phyloP scores from a whole-genome alignment of 2,329 filamentous ascomycete genomes.

The Hypoxylon rubiginosum region DNA sequence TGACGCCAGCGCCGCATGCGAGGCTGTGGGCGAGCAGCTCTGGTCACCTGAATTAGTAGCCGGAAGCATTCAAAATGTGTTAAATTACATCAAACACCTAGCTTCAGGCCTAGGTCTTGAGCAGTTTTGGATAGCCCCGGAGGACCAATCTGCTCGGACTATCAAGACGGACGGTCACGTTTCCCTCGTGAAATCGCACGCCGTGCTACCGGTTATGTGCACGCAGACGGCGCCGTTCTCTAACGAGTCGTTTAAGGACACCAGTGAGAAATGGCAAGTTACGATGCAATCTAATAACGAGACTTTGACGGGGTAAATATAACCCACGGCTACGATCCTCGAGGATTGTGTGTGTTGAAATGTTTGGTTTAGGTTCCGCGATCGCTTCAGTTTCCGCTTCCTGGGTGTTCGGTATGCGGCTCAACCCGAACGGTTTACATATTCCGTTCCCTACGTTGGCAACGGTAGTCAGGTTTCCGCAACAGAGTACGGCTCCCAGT shows the following conservation, averaged over 20 bases:
- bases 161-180: conserved; percentile 50
- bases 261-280: conserved; percentile 54
- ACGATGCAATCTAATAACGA: conserved; percentile 57
- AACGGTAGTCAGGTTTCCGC: conserved; percentile 53
- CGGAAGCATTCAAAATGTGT: conserved; percentile 49
- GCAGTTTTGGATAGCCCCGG: conserved; percentile 55
- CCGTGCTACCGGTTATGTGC: conserved; percentile 56
- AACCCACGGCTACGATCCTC: not conserved
- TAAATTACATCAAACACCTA: conserved; percentile 57
- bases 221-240: conserved; percentile 60
- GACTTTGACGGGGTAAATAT: conserved; percentile 52
- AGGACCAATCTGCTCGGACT: conserved; percentile 39
- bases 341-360: conserved; percentile 1
- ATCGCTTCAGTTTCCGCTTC: conserved; percentile 60
- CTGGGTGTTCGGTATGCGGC: conserved; percentile 63
- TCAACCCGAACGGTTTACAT: conserved; percentile 60
- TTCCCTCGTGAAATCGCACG: conserved; percentile 29
- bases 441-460: conserved; percentile 57
- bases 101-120: conserved; percentile 43
- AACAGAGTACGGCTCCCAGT: conserved; percentile 55
- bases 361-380: conserved; percentile 41
- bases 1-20: conserved; percentile 52
- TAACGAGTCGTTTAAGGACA: conserved; percentile 51
- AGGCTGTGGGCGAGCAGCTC: conserved; percentile 57
- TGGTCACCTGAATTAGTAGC: conserved; percentile 52